A percentile compares a stretch with the other conserved stretches of the same genome.
phyloP scores from a whole-genome alignment of 768 basidiomycete genomes.

The Suillus clintonianus region DNA sequence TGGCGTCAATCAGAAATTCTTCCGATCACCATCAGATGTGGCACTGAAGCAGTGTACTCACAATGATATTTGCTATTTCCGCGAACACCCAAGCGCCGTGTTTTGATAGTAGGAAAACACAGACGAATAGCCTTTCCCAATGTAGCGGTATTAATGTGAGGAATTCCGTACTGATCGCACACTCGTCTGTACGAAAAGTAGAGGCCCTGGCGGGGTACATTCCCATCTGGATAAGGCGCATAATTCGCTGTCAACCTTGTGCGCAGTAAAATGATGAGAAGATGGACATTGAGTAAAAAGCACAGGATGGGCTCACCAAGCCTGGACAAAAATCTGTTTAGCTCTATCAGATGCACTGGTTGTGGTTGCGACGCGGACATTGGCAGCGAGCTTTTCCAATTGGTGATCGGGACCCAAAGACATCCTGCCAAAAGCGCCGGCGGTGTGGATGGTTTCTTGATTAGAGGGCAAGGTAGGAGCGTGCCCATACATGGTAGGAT shows the following conservation, averaged over 20 bases:
- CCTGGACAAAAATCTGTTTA: conserved; percentile 91
- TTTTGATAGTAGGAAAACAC: conserved; percentile 95
- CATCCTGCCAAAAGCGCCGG: conserved; percentile 80
- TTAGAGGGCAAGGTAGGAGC: conserved; percentile 40
- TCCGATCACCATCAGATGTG: conserved; percentile 34
- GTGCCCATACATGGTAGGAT: conserved; percentile 64
- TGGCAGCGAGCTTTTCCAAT: conserved; percentile 83
- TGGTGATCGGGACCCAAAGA: conserved; percentile 74
- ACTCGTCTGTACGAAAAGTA: conserved; percentile 92
- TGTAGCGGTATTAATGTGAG: conserved; percentile 94
- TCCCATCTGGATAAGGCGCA: conserved; percentile 88
- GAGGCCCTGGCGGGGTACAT: conserved; percentile 90
- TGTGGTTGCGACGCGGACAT: conserved; percentile 85
- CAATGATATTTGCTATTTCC: conserved; percentile 98
- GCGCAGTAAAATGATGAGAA: conserved; percentile 17
- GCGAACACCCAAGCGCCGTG: conserved; percentile 86
- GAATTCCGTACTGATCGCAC: conserved; percentile 90
- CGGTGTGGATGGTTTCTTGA: conserved; percentile 56
- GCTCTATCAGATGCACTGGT: conserved; percentile 90
- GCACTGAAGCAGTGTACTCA: conserved; percentile 45
- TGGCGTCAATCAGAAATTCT: conserved; percentile 31
- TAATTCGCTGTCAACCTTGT: conserved; percentile 87
- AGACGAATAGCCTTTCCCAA: conserved; percentile 92
- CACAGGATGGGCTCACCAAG: conserved; percentile 60
- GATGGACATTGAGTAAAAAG: conserved; percentile 18